phyloP scores from a whole-genome alignment of 208 protist genomes.

The Wallacemonas sp. region DNA sequence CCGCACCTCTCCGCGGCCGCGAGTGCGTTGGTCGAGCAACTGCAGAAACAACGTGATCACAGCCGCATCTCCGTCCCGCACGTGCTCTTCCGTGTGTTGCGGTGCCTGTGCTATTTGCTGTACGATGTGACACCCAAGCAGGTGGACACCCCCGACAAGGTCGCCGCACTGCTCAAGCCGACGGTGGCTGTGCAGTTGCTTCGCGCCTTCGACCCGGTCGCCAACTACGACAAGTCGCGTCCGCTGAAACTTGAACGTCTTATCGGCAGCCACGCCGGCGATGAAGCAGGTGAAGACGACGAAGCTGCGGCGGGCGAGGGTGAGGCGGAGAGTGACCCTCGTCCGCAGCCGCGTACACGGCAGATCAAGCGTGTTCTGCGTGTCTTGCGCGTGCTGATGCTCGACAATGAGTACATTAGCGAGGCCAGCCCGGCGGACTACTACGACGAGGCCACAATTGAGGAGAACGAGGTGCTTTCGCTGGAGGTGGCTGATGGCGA shows the following conservation, averaged over 20 bases:
- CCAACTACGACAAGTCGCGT: slow-evolving; percentile 42
- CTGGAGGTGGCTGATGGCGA: slow-evolving; percentile 9
- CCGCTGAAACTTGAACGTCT: slow-evolving; percentile 47
- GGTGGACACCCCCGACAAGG: slow-evolving; percentile 62
- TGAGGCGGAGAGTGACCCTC: slow-evolving; percentile 27
- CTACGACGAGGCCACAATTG: slow-evolving; percentile 46
- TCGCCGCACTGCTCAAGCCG: slow-evolving; percentile 81
- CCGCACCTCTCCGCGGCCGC: slow-evolving; percentile 32
- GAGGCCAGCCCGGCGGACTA: slow-evolving; percentile 48
- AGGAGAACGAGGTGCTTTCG: slow-evolving; percentile 25
- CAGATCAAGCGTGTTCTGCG: slow-evolving; percentile 70
- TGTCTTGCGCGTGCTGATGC: slow-evolving; percentile 57
- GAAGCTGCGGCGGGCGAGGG: slow-evolving; percentile 15
- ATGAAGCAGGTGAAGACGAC: slow-evolving; percentile 12
- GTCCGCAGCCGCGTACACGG: slow-evolving; percentile 57
- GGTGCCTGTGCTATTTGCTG: slow-evolving; percentile 76
- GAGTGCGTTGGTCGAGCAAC: slow-evolving; percentile 24
- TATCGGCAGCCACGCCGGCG: slow-evolving; percentile 10
- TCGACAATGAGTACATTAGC: slow-evolving; percentile 67
- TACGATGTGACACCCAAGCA: slow-evolving; percentile 66
- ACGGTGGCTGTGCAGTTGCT: slow-evolving; percentile 66
- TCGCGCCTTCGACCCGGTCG: slow-evolving; percentile 77
- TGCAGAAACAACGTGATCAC: slow-evolving; percentile 42
- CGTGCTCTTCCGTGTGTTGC: slow-evolving; percentile 62
- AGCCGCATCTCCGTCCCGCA: slow-evolving; percentile 44